Conservation (phyloP, 805 yeast species). For the Metschnikowia cerradonensis region DNA sequence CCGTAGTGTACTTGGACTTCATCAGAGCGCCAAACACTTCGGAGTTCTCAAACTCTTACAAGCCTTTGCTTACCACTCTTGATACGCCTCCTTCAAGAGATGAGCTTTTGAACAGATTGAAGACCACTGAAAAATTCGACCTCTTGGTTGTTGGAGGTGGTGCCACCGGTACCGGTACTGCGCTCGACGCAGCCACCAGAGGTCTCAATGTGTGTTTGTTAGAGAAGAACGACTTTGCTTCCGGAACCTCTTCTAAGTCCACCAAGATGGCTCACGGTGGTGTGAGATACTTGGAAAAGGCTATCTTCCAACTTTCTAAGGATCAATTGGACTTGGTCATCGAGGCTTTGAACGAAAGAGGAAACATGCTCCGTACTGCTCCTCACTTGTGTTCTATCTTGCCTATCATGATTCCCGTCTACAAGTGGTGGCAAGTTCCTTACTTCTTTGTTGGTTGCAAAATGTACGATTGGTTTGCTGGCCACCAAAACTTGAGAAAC, state of each 20-base stretch:
- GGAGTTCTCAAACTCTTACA: slow-evolving; percentile 24
- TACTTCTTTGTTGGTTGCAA: slow-evolving; percentile 90
- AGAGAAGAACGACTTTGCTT: slow-evolving; percentile 85
- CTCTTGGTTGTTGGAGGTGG: slow-evolving; percentile 93
- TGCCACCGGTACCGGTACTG: slow-evolving; percentile 92
- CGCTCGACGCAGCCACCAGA: slow-evolving; percentile 85
- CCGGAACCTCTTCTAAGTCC: slow-evolving; percentile 90
- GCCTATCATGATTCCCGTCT: slow-evolving; percentile 95
- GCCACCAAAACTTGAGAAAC: slow-evolving; percentile 74
- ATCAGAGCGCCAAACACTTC: slow-evolving; percentile 31
- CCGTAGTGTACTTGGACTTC: slow-evolving; percentile 39
- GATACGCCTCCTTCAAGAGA: slow-evolving; percentile 55
- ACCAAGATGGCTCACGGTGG: slow-evolving; percentile 98
- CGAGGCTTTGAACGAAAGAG: slow-evolving; percentile 85
- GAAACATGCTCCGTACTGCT: slow-evolving; percentile 81
- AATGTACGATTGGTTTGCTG: slow-evolving; percentile 90
- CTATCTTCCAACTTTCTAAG: slow-evolving; percentile 86
- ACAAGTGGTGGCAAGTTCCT: slow-evolving; percentile 93
- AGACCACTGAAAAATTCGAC: slow-evolving; percentile 53
- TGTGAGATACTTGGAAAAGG: slow-evolving; percentile 91
- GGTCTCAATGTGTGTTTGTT: slow-evolving; percentile 85
- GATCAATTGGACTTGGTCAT: slow-evolving; percentile 85
- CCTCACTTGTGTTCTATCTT: slow-evolving; percentile 84
- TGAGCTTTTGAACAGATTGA: slow-evolving; percentile 41
- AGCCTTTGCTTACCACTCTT: slow-evolving; percentile 43